Evolutionary conservation across 164 flowering plant species (phyloP), one percentile per base, ranked within the genome.

Genomic region (Annona squamosa): DNA sequence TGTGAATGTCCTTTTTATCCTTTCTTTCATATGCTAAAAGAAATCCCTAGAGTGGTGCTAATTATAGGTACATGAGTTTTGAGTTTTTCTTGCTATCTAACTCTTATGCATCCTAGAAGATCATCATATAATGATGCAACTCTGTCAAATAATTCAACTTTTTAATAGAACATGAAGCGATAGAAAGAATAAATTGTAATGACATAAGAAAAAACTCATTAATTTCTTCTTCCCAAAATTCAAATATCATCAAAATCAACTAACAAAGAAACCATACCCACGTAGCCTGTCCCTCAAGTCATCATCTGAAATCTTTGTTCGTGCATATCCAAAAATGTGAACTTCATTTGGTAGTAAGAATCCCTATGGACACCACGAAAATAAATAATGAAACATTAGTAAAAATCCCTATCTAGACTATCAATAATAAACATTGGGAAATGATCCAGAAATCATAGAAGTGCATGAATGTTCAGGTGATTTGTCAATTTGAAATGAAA

Each of bases 281-380:
- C 88, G 89, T 59, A 93, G 77, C 26, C 96, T 90, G 63, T 80
- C 73, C 83, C 91, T 86, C 63, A 93, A 81, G 46, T 89, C 93
- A 44, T 87, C 91, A 83, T 89, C 96, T 13, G 93, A 78, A 73
- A 93, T 87, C 79, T 87, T 88, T 61, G 91, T 87, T 79, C 98
- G 85, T 64, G 98, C 98, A 85, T 93, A 93, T n/a, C 98, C 98
- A 84, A 93, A 91, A 44, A 93, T 93, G 82, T 89, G 90, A 73
- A 93, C 97, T 78, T 93, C 97, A 75, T 74, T 67, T 48, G 91
- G 62, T 71, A 73, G 88, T 45, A 93, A 77, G 79, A 91, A 93
- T 48, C 97, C 94, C 98, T 93, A 85, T 6, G 70, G 5, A 69
- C 37, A 68, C 43, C 69, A 63, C 52, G 45, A 17, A 10, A 18